These are phyloP conservation scores for Oropetium thomaeum DNA, from an alignment of 176 grass and related monocot species.

Conservation along the genomic window DNA sequence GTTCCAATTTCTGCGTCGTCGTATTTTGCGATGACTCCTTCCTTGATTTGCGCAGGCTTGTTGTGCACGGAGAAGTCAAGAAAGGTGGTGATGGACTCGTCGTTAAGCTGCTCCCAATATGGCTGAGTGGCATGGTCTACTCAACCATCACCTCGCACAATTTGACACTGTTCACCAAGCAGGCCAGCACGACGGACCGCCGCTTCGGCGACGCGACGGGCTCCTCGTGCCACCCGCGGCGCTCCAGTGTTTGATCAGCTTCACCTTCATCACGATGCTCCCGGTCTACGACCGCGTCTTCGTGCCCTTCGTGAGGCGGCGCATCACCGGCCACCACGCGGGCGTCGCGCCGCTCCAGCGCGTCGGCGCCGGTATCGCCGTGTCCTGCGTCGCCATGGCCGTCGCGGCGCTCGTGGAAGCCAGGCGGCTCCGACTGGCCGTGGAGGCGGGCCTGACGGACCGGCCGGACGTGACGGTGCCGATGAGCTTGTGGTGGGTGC, in stretches of 20 bases:
- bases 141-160: conserved; percentile 33
- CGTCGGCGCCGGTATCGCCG: conserved; percentile 45
- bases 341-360: conserved; percentile 76
- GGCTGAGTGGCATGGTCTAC: conserved; percentile 47
- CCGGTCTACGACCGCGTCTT: conserved; percentile 61
- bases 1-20: too few relatives aligned
- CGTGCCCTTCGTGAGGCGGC: conserved; percentile 52
- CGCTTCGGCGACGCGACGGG: not conserved
- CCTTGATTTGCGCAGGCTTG: conserved; percentile 7
- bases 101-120: conserved; percentile 44
- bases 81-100: conserved; percentile 26
- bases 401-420: conserved; percentile 58
- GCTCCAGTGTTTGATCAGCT: conserved; percentile 33
- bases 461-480: conserved; percentile 40
- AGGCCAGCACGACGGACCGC: conserved; percentile 54
- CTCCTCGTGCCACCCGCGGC: conserved; percentile 47
- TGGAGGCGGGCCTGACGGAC: conserved; percentile 44
- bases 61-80: not conserved
- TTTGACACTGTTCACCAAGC: conserved; percentile 62
- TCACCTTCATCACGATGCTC: conserved; percentile 38
- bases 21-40: too few relatives aligned
- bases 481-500: conserved; percentile 82
- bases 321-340: conserved; percentile 41
- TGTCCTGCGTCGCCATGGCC: conserved; percentile 45
- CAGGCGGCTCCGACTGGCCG: conserved; percentile 42